Conservation (phyloP, 139 green algal species). For the Volvox africanus region DNA sequence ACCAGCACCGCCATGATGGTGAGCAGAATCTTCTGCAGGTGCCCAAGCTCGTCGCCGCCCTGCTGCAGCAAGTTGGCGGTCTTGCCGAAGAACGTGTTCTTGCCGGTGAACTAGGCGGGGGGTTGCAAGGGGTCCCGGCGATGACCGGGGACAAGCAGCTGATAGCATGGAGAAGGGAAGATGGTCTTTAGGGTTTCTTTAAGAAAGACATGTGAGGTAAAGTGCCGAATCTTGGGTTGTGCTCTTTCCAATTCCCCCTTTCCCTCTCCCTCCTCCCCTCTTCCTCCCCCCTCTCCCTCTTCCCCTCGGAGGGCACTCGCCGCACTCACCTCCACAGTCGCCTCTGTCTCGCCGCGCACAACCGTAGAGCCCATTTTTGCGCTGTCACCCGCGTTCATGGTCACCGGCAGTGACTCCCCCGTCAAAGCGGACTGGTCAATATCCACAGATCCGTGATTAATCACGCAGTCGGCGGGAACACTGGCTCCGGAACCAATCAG, state of each 20-base stretch:
- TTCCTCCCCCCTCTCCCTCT: neutral
- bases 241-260: neutral
- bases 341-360: conserved; percentile 78
- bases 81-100: conserved; percentile 91
- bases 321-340: conserved; percentile 35
- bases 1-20: conserved; percentile 84
- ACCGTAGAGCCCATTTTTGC: conserved; percentile 91
- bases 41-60: conserved; percentile 65
- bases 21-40: conserved; percentile 85
- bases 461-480: conserved; percentile 82
- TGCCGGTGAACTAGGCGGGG: conserved; percentile 70
- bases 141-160: too few relatives aligned
- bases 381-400: conserved; percentile 76
- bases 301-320: neutral
- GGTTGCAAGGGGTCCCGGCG: neutral
- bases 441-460: conserved; percentile 74
- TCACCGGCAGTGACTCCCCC: conserved; percentile 90
- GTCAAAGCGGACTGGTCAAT: conserved; percentile 90
- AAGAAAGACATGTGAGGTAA: neutral
- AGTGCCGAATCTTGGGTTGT: neutral
- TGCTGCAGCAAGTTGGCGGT: conserved; percentile 82
- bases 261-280: too few relatives aligned
- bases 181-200: neutral
- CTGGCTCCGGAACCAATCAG: conserved; percentile 76
- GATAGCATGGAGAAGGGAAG: neutral